Percentiles rank a stretch among this genome's conserved stretches.
Conservation (phyloP, 768 basidiomycete species). For the Gelatoporia subvermispora region DNA sequence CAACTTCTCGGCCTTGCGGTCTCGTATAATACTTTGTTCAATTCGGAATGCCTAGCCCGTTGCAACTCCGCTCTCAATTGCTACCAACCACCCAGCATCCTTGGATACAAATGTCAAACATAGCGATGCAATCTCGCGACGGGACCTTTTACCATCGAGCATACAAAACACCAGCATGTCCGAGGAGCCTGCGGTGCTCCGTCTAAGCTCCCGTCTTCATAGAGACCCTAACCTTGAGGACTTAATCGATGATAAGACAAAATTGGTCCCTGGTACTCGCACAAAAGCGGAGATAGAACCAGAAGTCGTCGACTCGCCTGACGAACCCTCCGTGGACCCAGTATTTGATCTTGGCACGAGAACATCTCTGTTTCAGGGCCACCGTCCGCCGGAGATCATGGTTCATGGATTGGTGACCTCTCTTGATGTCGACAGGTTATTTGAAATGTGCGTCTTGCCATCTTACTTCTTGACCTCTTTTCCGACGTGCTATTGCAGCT, state of each 20-base stretch:
- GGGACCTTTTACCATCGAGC: too few species aligned
- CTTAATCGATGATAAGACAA: slow-evolving; percentile 74
- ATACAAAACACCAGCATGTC: too few species aligned
- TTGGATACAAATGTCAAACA: too few species aligned
- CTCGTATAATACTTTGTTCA: neutral
- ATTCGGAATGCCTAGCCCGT: slow-evolving; percentile 66
- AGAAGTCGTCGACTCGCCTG: neutral
- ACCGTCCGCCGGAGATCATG: slow-evolving; percentile 77
- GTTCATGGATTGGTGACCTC: slow-evolving; percentile 75
- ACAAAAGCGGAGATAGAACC: too few species aligned
- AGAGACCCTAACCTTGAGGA: slow-evolving; percentile 76
- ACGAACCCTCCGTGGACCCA: slow-evolving; percentile 48
- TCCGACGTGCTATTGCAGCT: too few species aligned
- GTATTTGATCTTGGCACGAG: slow-evolving; percentile 68
- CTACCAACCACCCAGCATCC: slow-evolving; percentile 73
- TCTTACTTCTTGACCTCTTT: too few species aligned
- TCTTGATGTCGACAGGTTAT: slow-evolving; percentile 75
- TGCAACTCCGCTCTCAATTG: slow-evolving; percentile 78
- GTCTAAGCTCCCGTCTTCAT: too few species aligned
- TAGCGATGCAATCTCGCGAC: too few species aligned
- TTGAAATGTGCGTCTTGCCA: slow-evolving; percentile 62
- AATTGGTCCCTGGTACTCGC: too few species aligned
- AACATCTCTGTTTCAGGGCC: slow-evolving; percentile 67
- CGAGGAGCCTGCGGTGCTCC: too few species aligned
- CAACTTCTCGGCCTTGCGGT: neutral